Percentiles rank a stretch among this genome's conserved stretches.
phyloP scores from a whole-genome alignment of 164 flowering plant genomes.

The Nelumbo lutea region DNA sequence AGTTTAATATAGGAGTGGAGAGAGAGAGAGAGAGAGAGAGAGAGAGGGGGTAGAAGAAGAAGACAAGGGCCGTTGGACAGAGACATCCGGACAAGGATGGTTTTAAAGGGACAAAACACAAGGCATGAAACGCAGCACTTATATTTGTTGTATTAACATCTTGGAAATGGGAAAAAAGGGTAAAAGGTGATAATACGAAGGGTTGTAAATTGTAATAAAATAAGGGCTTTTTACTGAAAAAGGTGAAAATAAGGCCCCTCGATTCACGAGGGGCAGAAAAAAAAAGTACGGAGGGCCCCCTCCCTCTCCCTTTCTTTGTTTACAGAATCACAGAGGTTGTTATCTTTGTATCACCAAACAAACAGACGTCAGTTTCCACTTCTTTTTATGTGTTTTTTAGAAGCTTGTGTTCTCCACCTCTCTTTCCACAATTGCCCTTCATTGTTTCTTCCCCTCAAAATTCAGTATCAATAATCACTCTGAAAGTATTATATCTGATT shows the following conservation, averaged over 20 bases:
- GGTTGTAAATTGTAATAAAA: slow-evolving; percentile 1
- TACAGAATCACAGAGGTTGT: slow-evolving; percentile 35
- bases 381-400: slow-evolving; percentile 1
- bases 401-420: slow-evolving; percentile 11
- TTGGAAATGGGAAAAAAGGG: slow-evolving; percentile 11
- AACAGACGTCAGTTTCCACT: slow-evolving; percentile 12
- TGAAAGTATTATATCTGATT: too few relatives aligned
- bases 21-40: background rate
- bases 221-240: slow-evolving; percentile 14
- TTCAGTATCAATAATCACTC: too few relatives aligned
- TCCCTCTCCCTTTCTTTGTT: slow-evolving; percentile 12
- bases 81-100: slow-evolving; percentile 32
- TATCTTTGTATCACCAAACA: slow-evolving; percentile 39
- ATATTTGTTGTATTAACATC: background rate
- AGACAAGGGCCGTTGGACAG: slow-evolving; percentile 19
- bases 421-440: slow-evolving; percentile 10
- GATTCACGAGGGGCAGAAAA: slow-evolving; percentile 34
- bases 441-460: background rate
- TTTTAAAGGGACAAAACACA: slow-evolving; percentile 52
- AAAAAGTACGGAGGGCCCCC: slow-evolving; percentile 13
- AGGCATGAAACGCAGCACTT: slow-evolving; percentile 27
- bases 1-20: background rate
- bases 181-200: background rate
- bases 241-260: slow-evolving; percentile 18
- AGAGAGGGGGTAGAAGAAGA: background rate